Conservation (phyloP, 768 basidiomycete species). For the Tricholoma hemisulphureum region DNA sequence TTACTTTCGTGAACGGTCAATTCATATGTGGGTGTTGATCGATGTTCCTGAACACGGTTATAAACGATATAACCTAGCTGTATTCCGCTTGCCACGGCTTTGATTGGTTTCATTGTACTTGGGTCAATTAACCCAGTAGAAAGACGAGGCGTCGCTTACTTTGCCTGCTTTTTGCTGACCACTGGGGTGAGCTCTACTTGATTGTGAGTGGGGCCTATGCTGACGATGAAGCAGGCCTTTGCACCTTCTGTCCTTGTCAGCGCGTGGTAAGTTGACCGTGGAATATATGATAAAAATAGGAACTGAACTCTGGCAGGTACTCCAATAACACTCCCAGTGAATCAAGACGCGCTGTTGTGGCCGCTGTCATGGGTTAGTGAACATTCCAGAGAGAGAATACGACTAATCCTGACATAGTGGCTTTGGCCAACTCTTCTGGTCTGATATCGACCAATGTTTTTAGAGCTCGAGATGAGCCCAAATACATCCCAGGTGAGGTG, state of each 20-base stretch:
- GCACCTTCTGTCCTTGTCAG: slow-evolving; percentile 47
- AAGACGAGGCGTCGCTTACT: slow-evolving; percentile 47
- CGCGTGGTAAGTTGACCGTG: slow-evolving; percentile 31
- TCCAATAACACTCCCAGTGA: slow-evolving; percentile 51
- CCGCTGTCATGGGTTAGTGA: slow-evolving; percentile 48
- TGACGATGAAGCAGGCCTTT: slow-evolving; percentile 34
- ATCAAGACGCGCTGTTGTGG: slow-evolving; percentile 47
- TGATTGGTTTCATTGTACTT: slow-evolving; percentile 45
- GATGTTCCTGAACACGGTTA: not conserved
- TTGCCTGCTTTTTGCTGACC: slow-evolving; percentile 54
- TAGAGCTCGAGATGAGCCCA: slow-evolving; percentile 48
- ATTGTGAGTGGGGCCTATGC: not conserved
- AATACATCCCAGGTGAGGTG: slow-evolving; percentile 42
- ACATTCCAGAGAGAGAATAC: not conserved
- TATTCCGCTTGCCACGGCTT: slow-evolving; percentile 37
- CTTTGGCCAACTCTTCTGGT: slow-evolving; percentile 47
- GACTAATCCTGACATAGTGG: slow-evolving; percentile 30
- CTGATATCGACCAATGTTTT: slow-evolving; percentile 54
- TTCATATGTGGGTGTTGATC: slow-evolving; percentile 24
- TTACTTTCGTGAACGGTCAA: slow-evolving; percentile 49
- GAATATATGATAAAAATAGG: not conserved
- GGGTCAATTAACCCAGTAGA: slow-evolving; percentile 41
- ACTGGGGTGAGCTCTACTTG: slow-evolving; percentile 37
- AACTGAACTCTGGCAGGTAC: slow-evolving; percentile 29
- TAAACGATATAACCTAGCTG: slow-evolving; percentile 26